Percentiles rank a stretch among this genome's conserved stretches.
These are phyloP conservation scores for Penicillium fuscoglaucum DNA, from an alignment of 2,329 filamentous ascomycete species.

Conservation along the genomic window DNA sequence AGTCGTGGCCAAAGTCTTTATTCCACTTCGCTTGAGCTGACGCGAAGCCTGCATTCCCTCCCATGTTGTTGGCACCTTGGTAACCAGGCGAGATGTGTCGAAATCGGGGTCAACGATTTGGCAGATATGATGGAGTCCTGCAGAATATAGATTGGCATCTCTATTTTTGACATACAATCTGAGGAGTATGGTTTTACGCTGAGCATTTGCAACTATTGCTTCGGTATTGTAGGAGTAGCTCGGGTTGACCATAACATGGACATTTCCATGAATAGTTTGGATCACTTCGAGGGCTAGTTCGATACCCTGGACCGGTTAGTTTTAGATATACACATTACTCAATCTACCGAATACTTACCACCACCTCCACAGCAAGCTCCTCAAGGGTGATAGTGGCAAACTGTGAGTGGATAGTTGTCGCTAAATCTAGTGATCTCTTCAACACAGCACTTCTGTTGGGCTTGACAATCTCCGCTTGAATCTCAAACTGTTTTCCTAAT, in stretches of 20 bases:
- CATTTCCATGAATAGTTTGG: not conserved
- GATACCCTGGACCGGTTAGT: not conserved
- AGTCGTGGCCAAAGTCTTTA: conserved; percentile 34
- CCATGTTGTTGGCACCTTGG: not conserved
- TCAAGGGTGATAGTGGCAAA: not conserved
- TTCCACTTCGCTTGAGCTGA: not conserved
- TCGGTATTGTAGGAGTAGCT: not conserved
- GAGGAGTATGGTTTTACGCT: not conserved
- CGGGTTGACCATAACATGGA: not conserved
- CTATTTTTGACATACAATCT: not conserved
- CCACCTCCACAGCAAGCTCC: not conserved
- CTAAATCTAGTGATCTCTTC: not conserved
- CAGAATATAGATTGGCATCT: not conserved
- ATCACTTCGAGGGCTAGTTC: not conserved
- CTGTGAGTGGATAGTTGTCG: not conserved
- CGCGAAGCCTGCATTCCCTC: not conserved
- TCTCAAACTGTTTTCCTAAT: not conserved
- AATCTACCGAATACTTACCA: not conserved
- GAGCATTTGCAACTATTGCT: not conserved
- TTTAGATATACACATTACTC: not conserved
- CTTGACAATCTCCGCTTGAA: not conserved
- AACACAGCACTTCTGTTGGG: not conserved
- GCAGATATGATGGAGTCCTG: not conserved
- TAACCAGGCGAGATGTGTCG: not conserved
- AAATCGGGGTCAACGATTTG: not conserved